Evolutionary conservation across 805 yeast species (phyloP), one percentile per base, ranked within the genome.

Genomic region (Maudiozyma serrabonitensis): DNA sequence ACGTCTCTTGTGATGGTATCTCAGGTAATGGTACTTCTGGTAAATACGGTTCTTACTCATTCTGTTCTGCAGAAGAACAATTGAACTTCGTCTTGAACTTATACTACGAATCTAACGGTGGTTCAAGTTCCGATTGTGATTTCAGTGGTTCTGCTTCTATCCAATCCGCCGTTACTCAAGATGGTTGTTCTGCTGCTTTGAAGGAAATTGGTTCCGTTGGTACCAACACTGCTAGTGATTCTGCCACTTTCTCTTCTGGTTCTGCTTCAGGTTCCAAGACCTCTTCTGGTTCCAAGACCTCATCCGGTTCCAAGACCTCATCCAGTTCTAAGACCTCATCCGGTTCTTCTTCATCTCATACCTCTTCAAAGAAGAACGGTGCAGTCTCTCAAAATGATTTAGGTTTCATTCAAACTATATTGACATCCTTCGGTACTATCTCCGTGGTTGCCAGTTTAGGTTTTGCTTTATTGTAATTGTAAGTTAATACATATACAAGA

Each of bases 131-230:
- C 48, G 85, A 84, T 46, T 84, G 90, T 75, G 75, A 73, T 63
- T 84, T 84, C 68, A 69, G 71, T 53, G 91, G 91, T 52, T 78
- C 87, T 46, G 88, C 87, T 46, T 60, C 81, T 43, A 56, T 81
- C 58, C 69, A 69, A 50, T 43, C 55, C 37, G 78, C 76, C 38
- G 56, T 78, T 43, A 74, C 81, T 38, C 77, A 75, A 42, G 69
- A 78, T 41, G 63, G 75, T 16, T 83, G 89, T 71, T 58, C 79
- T 18, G 71, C 84, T 46, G 71, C 74, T 56, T 64, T 87, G 56
- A 66, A 69, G 21, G 76, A 81, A 56, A 89, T 90, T 57, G 95
- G 95, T 64, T 53, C 75, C 52, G 74, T 76, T 46, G 95, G 95
- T 66, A 63, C 80, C 50, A 87, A 88, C 50, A 53, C 79, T 28